Conservation (phyloP, 768 basidiomycete species). For the Pleurotus eryngii region DNA sequence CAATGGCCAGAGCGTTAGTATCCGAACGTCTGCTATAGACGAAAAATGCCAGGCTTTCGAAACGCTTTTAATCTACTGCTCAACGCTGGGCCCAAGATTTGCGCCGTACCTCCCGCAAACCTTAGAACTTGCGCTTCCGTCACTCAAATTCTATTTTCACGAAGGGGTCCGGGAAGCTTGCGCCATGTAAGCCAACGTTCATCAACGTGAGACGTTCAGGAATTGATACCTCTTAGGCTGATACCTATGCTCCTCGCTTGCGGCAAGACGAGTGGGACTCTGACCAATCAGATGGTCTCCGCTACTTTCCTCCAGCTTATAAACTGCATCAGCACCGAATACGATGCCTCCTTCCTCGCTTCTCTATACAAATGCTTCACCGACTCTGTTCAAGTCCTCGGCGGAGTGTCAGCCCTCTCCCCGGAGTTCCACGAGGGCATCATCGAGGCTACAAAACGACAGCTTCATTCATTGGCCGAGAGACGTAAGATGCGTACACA, state of each 20-base stretch:
- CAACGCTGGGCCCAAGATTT: constrained; percentile 61
- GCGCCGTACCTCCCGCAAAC: constrained; percentile 71
- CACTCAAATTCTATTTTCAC: constrained; percentile 75
- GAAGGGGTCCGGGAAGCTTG: constrained; percentile 81
- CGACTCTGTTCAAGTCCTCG: constrained; percentile 58
- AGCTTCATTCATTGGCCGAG: constrained; percentile 68
- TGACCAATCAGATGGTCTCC: constrained; percentile 65
- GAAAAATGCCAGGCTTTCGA: constrained; percentile 89
- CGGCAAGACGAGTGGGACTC: constrained; percentile 61
- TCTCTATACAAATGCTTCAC: constrained; percentile 72
- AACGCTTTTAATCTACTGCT: constrained; percentile 79
- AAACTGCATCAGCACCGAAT: constrained; percentile 60
- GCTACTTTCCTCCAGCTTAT: constrained; percentile 68
- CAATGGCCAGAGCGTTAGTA: constrained; percentile 74
- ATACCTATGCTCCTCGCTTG: constrained; percentile 68
- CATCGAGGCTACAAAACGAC: constrained; percentile 67
- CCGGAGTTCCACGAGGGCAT: constrained; percentile 51
- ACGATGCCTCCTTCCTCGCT: constrained; percentile 72
- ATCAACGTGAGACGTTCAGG: not conserved
- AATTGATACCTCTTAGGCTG: constrained; percentile 39
- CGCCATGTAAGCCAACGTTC: constrained; percentile 71
- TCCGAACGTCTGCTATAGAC: constrained; percentile 77
- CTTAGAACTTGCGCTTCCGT: constrained; percentile 69
- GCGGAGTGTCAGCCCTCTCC: constrained; percentile 49
- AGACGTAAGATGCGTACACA: constrained; percentile 54